Evolutionary conservation across 2,329 filamentous ascomycete genomes (phyloP).

Genomic region (Fusarium buharicum): DNA sequence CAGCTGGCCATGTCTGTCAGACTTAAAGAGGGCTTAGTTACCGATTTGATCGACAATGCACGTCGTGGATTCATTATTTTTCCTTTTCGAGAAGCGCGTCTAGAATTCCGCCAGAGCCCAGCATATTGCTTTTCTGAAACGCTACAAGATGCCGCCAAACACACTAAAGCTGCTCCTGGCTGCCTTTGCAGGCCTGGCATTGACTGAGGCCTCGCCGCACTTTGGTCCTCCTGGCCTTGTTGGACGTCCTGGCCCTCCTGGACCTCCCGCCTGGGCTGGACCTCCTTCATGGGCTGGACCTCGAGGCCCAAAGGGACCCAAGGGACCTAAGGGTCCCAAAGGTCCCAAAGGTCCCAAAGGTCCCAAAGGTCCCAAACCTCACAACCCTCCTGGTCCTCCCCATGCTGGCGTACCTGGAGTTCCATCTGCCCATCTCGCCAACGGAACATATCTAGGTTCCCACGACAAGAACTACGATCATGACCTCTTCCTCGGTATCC

Average conservation of each 20-base stretch:
- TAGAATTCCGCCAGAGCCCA: conserved; percentile 5
- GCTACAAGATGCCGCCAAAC: conserved; percentile 25
- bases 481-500: conserved; percentile 65
- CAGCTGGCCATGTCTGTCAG: neutral
- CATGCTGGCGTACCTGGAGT: neutral
- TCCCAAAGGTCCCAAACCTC: neutral
- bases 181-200: conserved; percentile 15
- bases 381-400: neutral
- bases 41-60: conserved; percentile 12
- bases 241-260: neutral
- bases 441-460: conserved; percentile 60
- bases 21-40: conserved; percentile 13
- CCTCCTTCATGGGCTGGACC: neutral
- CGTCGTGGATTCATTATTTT: conserved; percentile 7
- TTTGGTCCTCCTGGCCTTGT: neutral
- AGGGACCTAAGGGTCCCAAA: too few species aligned
- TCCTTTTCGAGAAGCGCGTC: conserved; percentile 9
- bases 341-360: too few species aligned
- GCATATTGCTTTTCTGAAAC: neutral
- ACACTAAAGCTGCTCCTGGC: conserved; percentile 30
- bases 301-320: neutral
- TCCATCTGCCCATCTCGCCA: conserved; percentile 40
- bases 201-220: conserved; percentile 15
- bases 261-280: neutral
- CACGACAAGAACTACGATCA: conserved; percentile 51